Percentiles rank a stretch among this genome's conserved stretches.
phyloP scores from a whole-genome alignment of 495 filamentous ascomycete species.

The Cryomyces antarcticus region DNA sequence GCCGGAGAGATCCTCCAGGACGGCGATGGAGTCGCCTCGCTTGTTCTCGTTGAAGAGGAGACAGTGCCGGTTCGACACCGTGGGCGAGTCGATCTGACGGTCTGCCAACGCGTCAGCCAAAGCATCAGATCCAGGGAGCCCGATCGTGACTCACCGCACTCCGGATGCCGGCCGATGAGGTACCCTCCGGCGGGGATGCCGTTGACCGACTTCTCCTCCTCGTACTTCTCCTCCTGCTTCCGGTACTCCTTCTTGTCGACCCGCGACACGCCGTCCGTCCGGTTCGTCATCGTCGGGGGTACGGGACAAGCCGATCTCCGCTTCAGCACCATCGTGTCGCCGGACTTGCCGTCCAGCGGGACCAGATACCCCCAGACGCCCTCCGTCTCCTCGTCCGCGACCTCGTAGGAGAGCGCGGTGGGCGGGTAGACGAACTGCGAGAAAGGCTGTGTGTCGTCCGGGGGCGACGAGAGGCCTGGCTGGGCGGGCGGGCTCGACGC shows the following conservation, averaged over 20 bases:
- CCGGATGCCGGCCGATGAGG: slow-evolving; percentile 75
- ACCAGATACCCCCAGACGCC: slow-evolving; percentile 93
- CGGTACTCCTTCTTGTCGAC: slow-evolving; percentile 16
- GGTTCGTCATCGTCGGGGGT: slow-evolving; percentile 14
- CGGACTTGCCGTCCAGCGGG: slow-evolving; percentile 49
- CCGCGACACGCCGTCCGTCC: slow-evolving; percentile 19
- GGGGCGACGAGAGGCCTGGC: slow-evolving; percentile 48
- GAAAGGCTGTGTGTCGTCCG: slow-evolving; percentile 40
- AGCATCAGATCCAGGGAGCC: background rate
- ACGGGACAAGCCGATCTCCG: slow-evolving; percentile 43
- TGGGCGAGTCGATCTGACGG: slow-evolving; percentile 52
- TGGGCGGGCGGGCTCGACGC: slow-evolving; percentile 26
- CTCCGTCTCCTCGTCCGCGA: slow-evolving; percentile 70
- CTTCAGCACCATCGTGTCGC: slow-evolving; percentile 51
- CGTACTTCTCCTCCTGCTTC: slow-evolving; percentile 36
- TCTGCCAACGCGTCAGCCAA: slow-evolving; percentile 29
- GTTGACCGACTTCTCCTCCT: slow-evolving; percentile 33
- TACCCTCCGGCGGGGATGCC: slow-evolving; percentile 60
- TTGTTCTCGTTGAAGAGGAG: slow-evolving; percentile 76
- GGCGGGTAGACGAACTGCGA: slow-evolving; percentile 68
- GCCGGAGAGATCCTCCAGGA: slow-evolving; percentile 82
- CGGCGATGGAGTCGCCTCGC: slow-evolving; percentile 54
- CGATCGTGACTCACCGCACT: slow-evolving; percentile 54
- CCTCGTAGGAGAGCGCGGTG: slow-evolving; percentile 54
- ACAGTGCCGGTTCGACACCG: slow-evolving; percentile 92